Evolutionary conservation across 139 green algal species (phyloP), one percentile per base, ranked within the genome.

Genomic region (Parachlorella kessleri): DNA sequence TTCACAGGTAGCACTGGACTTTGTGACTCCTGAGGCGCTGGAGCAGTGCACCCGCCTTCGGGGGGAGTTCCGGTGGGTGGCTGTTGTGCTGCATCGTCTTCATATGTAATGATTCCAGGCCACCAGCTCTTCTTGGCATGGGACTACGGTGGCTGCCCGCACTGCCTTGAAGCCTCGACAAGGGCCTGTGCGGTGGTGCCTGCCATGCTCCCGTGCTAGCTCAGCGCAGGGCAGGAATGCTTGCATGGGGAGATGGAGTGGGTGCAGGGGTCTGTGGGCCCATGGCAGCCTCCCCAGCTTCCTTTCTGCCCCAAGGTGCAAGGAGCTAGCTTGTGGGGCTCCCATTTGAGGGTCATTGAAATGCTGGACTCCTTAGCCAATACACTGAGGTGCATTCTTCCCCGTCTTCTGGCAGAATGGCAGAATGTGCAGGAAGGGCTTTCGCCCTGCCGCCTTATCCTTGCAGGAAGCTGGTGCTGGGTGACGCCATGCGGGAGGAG

Each of bases 1-100:
- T 59, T 14, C 21, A 18, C 48, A 80, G 78, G 55, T 89, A 41
- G 65, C 88, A 6, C 83, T 98, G 8, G 94, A 98, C 89, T 98
- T 98, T 84, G 91, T 98, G 55, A 90, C 83, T 9, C 92, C 94
- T 9, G 90, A 98, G 79, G 88, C 81, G 8, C 41, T 93, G 63
- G 32, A 7, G 3, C 63, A 92, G 73, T 83, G 74, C 53, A 18
- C 87, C 36, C 30, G 39, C 55, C 87, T 89, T 69, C 74, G 72
- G 3, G 28, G 77, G 36, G 78, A 88, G 70, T 72, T 63, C 48
- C 67, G 75, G 75, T 81, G 66, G 28, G 63, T n/a, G n/a, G n/a
- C n/a, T n/a, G n/a, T n/a, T n/a, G n/a, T n/a, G n/a, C 48, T 18
- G 48, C 48, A 18, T 18, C 48, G 10, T 59, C 10, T 18, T 59